Percentiles rank a stretch among this genome's conserved stretches.
phyloP scores from a whole-genome alignment of 495 filamentous ascomycete species.

The Hypomontagnella monticulosa region DNA sequence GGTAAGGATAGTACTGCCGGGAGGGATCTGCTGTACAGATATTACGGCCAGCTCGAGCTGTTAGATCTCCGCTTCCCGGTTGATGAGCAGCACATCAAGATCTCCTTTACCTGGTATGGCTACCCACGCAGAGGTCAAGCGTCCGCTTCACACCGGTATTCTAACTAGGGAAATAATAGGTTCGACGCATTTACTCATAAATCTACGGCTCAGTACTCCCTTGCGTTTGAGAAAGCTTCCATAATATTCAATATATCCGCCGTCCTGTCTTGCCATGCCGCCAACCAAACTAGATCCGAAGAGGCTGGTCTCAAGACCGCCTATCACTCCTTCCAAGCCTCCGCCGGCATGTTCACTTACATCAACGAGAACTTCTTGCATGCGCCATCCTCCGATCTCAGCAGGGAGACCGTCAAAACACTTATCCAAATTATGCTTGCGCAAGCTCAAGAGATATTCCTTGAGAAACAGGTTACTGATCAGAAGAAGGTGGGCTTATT shows the following conservation, averaged over 20 bases:
- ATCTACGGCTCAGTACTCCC: conserved; percentile 90
- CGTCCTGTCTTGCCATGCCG: conserved; percentile 94
- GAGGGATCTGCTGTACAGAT: conserved; percentile 92
- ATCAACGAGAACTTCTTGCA: conserved; percentile 99
- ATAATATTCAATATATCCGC: conserved; percentile 99
- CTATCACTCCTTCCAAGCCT: conserved; percentile 97
- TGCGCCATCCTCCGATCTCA: conserved; percentile 92
- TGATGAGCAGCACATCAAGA: conserved; percentile 98
- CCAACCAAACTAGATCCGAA: conserved; percentile 89
- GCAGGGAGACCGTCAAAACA: conserved; percentile 93
- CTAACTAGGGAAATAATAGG: conserved; percentile 62
- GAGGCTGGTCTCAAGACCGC: conserved; percentile 93
- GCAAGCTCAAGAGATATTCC: conserved; percentile 94
- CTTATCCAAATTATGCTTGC: conserved; percentile 92
- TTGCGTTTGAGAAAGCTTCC: conserved; percentile 98
- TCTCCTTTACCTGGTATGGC: conserved; percentile 93
- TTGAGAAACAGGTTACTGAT: conserved; percentile 95
- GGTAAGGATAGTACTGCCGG: conserved; percentile 96
- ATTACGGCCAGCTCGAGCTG: conserved; percentile 96
- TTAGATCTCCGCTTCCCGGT: conserved; percentile 95
- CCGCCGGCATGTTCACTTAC: conserved; percentile 99
- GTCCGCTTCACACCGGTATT: neutral
- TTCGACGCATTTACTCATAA: conserved; percentile 99
- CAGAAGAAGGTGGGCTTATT: conserved; percentile 91
- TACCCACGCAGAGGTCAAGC: neutral